phyloP scores from a whole-genome alignment of 345 rosid species.

The Citrus sinensis region DVS_A1.0 CM039166.1:24419001-24419500 shows the following conservation, averaged over 20 bases:
- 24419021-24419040: conserved; percentile 97
- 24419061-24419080: conserved; percentile 89
- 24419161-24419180: conserved; percentile 97
- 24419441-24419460: background rate
- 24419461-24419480: background rate
- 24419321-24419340: background rate
- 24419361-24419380: background rate
- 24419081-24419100: conserved; percentile 90
- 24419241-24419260: conserved; percentile 8
- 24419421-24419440: background rate
- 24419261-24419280: background rate
- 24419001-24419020: conserved; percentile 93
- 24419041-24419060: conserved; percentile 77
- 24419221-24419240: background rate
- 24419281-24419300: background rate
- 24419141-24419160: conserved; percentile 98
- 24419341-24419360: background rate
- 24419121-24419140: conserved; percentile 92
- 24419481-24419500: too few relatives aligned
- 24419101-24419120: conserved; percentile 84
- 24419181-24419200: conserved; percentile 94
- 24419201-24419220: conserved; percentile 98
- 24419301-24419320: background rate
- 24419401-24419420: background rate
- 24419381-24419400: background rate